Evolutionary conservation across 1,284 basidiomycete species (phyloP).

Genomic region (Cutaneotrichosporon sp.): DNA sequence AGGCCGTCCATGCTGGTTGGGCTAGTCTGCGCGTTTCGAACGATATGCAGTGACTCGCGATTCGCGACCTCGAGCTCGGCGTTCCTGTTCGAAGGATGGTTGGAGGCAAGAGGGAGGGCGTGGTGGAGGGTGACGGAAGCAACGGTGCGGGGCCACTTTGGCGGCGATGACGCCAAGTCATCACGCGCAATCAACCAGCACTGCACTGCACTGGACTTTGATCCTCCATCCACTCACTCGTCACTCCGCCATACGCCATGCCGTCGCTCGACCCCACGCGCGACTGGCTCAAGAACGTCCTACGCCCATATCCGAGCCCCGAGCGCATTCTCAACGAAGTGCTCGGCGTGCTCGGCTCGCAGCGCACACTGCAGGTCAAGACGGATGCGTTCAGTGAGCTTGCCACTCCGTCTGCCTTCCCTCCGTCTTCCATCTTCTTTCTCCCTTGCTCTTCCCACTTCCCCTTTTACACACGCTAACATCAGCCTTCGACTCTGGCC

Average conservation of each 20-base stretch:
- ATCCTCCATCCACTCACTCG: neutral
- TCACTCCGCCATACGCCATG: conserved; percentile 22
- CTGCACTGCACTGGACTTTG: no score
- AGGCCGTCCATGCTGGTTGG: neutral
- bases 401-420: conserved; percentile 14
- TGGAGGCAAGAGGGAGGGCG: neutral
- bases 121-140: conserved; percentile 2
- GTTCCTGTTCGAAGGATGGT: neutral
- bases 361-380: conserved; percentile 74
- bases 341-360: conserved; percentile 63
- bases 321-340: conserved; percentile 67
- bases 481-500: conserved; percentile 88
- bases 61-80: conserved; percentile 10
- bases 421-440: conserved; percentile 8
- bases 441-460: no score
- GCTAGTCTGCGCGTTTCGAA: neutral
- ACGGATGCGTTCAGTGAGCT: conserved; percentile 86
- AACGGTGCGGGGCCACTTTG: neutral
- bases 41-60: no score
- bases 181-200: neutral
- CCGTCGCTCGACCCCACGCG: conserved; percentile 54
- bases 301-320: conserved; percentile 63
- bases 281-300: conserved; percentile 73
- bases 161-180: neutral
- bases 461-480: conserved; percentile 11